Conservation (phyloP, 768 basidiomycete species). For the Trametes maxima region DNA sequence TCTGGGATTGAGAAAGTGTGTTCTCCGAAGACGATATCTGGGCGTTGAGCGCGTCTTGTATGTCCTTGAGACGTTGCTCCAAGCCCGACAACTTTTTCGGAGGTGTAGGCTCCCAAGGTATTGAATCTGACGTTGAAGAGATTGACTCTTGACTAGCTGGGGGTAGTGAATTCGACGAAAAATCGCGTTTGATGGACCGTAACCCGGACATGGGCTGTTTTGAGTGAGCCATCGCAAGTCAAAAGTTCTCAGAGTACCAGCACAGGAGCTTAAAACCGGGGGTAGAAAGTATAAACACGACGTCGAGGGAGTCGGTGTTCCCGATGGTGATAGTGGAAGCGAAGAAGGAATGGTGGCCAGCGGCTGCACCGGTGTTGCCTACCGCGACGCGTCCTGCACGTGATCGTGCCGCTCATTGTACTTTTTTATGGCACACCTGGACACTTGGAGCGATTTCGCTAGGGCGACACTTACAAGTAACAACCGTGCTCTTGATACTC, state of each 20-base stretch:
- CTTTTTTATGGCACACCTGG: too few relatives aligned
- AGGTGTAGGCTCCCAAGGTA: conserved; percentile 22
- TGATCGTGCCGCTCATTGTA: conserved; percentile 6
- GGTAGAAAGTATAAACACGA: background rate
- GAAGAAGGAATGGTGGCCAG: background rate
- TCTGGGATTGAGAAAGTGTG: conserved; percentile 30
- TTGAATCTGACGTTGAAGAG: conserved; percentile 20
- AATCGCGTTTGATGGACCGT: conserved; percentile 62
- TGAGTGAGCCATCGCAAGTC: conserved; percentile 4
- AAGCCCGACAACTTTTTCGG: conserved; percentile 21
- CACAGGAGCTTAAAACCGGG: too few relatives aligned
- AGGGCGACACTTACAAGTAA: too few relatives aligned
- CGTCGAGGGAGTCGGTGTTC: background rate
- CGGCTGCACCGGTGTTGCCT: background rate
- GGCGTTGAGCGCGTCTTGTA: conserved; percentile 55
- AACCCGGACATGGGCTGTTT: conserved; percentile 56
- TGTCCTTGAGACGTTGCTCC: conserved; percentile 53
- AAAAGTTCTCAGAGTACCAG: too few relatives aligned
- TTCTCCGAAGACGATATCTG: conserved; percentile 25
- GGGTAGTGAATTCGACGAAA: conserved; percentile 44
- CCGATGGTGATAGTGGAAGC: background rate
- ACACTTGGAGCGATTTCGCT: too few relatives aligned
- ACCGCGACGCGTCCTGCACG: conserved; percentile 20
- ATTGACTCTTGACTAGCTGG: conserved; percentile 44
- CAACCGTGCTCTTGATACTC: too few relatives aligned